Evolutionary conservation across 2,329 filamentous ascomycete genomes (phyloP).

Genomic region (Colletotrichum filicis): DNA sequence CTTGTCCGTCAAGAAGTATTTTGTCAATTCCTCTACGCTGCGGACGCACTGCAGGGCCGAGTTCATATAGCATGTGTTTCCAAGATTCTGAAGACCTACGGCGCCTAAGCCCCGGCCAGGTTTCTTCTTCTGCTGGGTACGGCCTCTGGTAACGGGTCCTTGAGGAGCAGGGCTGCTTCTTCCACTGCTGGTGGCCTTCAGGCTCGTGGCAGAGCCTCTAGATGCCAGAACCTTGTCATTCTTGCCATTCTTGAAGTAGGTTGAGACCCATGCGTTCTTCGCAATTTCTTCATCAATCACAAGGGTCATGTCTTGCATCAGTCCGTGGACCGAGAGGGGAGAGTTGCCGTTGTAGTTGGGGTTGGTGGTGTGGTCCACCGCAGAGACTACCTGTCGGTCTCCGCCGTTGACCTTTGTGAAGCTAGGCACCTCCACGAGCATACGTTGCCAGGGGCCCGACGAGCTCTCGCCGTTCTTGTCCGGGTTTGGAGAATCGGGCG

Average conservation of each 20-base stretch:
- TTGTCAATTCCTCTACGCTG: slow-evolving; percentile 91
- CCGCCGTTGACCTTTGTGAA: slow-evolving; percentile 55
- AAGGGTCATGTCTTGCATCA: slow-evolving; percentile 79
- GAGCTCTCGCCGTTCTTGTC: slow-evolving; percentile 42
- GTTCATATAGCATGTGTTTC: slow-evolving; percentile 99
- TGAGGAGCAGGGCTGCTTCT: slow-evolving; percentile 74
- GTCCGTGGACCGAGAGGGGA: slow-evolving; percentile 72
- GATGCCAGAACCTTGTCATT: slow-evolving; percentile 51
- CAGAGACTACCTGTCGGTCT: slow-evolving; percentile 31
- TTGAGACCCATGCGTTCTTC: slow-evolving; percentile 68
- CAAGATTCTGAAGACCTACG: slow-evolving; percentile 88
- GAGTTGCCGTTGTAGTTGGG: slow-evolving; percentile 81
- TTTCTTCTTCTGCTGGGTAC: slow-evolving; percentile 74
- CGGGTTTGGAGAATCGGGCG: slow-evolving; percentile 52
- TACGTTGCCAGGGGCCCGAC: slow-evolving; percentile 48
- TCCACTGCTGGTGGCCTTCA: slow-evolving; percentile 66
- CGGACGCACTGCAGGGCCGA: slow-evolving; percentile 94
- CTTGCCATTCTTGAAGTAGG: slow-evolving; percentile 44
- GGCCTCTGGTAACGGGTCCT: slow-evolving; percentile 75
- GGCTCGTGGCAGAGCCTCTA: slow-evolving; percentile 44
- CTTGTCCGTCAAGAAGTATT: slow-evolving; percentile 84
- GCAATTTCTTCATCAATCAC: slow-evolving; percentile 85
- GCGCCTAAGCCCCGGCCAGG: slow-evolving; percentile 78
- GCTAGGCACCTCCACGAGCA: slow-evolving; percentile 60
- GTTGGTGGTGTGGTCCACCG: slow-evolving; percentile 76